Evolutionary conservation across 257 asterid genomes (phyloP), one percentile per base, ranked within the genome.

Genomic region (Nicotiana sylvestris): DNA sequence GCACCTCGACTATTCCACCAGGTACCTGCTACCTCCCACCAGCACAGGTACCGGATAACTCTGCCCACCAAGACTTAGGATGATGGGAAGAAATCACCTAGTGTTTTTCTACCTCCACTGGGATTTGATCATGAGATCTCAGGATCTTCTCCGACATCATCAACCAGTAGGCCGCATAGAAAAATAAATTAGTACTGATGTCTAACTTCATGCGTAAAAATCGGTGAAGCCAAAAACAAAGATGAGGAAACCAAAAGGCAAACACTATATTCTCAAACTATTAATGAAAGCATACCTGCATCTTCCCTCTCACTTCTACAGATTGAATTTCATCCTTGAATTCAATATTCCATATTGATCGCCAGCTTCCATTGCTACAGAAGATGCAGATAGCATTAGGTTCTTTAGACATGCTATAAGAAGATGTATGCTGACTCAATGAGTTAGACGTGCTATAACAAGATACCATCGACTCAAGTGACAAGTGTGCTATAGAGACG

Each of bases 291-390:
- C 58, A 85, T 90, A 92, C 99, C 97, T 91, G 92, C 89, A 92
- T 83, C 88, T 82, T 89, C 86, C 98, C 99, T 86, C 88, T 89
- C 74, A 91, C 90, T 92, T 93, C 98, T 87, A 96, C 89, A 74
- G 84, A 81, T 82, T 96, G 98, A 84, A 87, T 76, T 46, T 92
- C 99, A 77, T 94, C 95, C 88, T 90, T 94, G 84, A 94, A 96
- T 69, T 87, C 93, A 82, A 92, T 72, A 82, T 85, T 86, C 98
- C 99, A 96, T 67, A 87, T 86, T 68, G 99, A 94, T 81, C 91
- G 92, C 99, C 98, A 96, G 85, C 98, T 94, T 77, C 99, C 99
- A 85, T 93, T 94, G 92, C 98, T 96, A 85, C 80, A 67, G 27
- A 81, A 84, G 83, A 78, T 72, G 88, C 35, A 46, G 61, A 81